A percentile compares a stretch with the other conserved stretches of the same genome.
Evolutionary conservation across 164 flowering plant species (phyloP).

Genomic region (Magnolia changhungtana): DNA sequence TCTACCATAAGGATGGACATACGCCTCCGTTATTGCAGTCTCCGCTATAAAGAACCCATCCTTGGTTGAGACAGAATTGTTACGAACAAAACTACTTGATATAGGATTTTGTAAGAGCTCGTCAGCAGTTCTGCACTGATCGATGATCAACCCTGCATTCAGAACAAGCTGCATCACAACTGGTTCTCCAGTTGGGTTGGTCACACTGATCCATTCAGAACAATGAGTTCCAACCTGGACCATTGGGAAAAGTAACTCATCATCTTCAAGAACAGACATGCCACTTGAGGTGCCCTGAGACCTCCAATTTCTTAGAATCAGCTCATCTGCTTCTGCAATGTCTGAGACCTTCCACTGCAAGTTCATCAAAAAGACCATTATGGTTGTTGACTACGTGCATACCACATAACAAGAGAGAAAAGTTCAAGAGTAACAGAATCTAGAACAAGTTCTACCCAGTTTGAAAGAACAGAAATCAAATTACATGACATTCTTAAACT

Average conservation of each 20-base stretch:
- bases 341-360: constrained; percentile 34
- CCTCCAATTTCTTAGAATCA: constrained; percentile 59
- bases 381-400: not conserved
- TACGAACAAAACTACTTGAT: constrained; percentile 28
- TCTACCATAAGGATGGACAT: constrained; percentile 58
- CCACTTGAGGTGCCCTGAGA: constrained; percentile 49
- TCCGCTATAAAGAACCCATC: constrained; percentile 66
- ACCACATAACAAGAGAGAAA: not conserved
- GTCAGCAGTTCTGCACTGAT: constrained; percentile 45
- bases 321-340: constrained; percentile 51
- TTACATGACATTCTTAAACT: no score
- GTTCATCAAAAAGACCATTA: constrained; percentile 6
- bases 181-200: constrained; percentile 67
- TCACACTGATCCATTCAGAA: constrained; percentile 61
- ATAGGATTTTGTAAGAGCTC: constrained; percentile 30
- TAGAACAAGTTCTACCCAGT: not conserved
- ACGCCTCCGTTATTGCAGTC: constrained; percentile 55
- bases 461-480: not conserved
- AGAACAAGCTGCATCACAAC: constrained; percentile 76
- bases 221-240: constrained; percentile 55
- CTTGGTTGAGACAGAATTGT: constrained; percentile 24
- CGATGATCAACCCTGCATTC: constrained; percentile 58
- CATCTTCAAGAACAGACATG: constrained; percentile 62
- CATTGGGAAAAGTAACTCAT: constrained; percentile 56
- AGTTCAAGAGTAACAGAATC: not conserved